Percentiles rank a stretch among this genome's conserved stretches.
Conservation (phyloP, 2,329 filamentous ascomycete genomes). For the Scorias spongiosa region DNA sequence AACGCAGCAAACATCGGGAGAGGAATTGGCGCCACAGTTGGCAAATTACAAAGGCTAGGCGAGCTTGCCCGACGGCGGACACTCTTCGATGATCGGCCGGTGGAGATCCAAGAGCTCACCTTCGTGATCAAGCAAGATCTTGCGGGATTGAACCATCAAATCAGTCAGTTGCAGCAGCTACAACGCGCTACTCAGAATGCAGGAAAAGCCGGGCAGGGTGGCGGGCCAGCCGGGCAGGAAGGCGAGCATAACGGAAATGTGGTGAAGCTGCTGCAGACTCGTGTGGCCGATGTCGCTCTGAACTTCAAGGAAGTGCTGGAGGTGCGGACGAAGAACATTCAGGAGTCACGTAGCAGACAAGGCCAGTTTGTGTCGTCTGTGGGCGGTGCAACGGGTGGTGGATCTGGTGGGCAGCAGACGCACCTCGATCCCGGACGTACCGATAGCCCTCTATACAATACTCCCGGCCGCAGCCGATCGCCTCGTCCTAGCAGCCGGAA, state of each 20-base stretch:
- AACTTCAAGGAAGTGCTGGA: conserved; percentile 98
- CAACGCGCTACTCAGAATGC: conserved; percentile 53
- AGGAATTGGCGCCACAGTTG: conserved; percentile 84
- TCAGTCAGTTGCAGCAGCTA: conserved; percentile 64
- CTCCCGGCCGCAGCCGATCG: conserved; percentile 52
- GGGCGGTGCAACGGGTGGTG: conserved; percentile 2
- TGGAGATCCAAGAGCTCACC: conserved; percentile 93
- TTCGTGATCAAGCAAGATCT: conserved; percentile 98
- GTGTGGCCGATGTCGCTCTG: conserved; percentile 77
- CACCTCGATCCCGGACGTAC: conserved; percentile 3
- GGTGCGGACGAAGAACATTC: conserved; percentile 93
- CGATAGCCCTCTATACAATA: conserved; percentile 39
- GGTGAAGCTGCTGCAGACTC: conserved; percentile 77
- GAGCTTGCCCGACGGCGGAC: conserved; percentile 93
- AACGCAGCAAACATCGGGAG: conserved; percentile 82
- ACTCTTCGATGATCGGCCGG: conserved; percentile 88
- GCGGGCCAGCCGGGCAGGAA: conserved; percentile 48
- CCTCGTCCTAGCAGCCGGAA: conserved; percentile 37
- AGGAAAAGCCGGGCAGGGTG: conserved; percentile 26
- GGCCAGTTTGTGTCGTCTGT: conserved; percentile 95
- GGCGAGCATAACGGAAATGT: conserved; percentile 98
- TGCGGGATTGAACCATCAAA: conserved; percentile 71
- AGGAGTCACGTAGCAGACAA: conserved; percentile 77
- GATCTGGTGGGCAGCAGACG: neutral
- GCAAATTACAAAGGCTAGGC: conserved; percentile 83